A percentile compares a stretch with the other conserved stretches of the same genome.
These are phyloP conservation scores for Calonectria hongkongensis DNA, from an alignment of 2,329 filamentous ascomycete genomes.

Conservation along the genomic window DNA sequence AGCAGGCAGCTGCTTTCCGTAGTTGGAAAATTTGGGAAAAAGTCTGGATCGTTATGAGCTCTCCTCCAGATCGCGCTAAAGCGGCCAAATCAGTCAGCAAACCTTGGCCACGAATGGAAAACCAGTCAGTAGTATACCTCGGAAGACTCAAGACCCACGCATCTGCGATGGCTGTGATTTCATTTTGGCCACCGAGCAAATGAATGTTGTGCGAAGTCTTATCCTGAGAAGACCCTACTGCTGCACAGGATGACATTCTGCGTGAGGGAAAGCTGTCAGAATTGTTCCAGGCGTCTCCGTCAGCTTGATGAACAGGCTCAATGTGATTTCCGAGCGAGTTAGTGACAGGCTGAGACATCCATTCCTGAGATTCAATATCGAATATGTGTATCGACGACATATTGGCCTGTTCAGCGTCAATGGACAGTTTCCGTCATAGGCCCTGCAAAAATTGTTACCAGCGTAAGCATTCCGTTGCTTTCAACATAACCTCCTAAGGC, in stretches of 20 bases:
- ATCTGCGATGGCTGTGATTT: not conserved
- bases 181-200: not conserved
- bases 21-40: not conserved
- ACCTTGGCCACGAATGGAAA: not conserved
- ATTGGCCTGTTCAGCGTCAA: not conserved
- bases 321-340: not conserved
- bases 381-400: not conserved
- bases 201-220: not conserved
- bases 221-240: not conserved
- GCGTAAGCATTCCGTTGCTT: not conserved
- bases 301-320: not conserved
- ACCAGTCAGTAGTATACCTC: not conserved
- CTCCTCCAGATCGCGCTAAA: not conserved
- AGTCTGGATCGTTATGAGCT: not conserved
- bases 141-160: not conserved
- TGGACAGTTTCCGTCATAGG: too few species aligned
- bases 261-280: not conserved
- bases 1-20: not conserved
- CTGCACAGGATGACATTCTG: not conserved
- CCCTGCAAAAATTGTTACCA: not conserved
- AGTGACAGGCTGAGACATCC: not conserved
- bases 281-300: not conserved
- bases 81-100: not conserved
- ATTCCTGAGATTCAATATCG: not conserved
- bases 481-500: not conserved